These are phyloP conservation scores for Neurospora intermedia DNA, from an alignment of 495 filamentous ascomycete species.

Conservation along the genomic window DNA sequence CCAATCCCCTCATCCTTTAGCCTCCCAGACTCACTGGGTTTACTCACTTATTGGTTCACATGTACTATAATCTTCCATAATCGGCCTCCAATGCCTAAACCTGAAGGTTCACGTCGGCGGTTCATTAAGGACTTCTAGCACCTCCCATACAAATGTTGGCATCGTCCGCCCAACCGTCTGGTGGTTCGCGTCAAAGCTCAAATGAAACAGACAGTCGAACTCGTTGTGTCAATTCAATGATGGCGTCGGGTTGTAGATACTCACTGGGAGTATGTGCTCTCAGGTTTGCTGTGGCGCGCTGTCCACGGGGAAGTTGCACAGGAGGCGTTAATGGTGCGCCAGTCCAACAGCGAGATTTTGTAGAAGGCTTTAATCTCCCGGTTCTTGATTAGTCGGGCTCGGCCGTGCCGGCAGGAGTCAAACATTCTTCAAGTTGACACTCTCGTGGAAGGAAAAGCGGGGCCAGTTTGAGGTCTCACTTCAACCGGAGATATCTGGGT, in stretches of 20 bases:
- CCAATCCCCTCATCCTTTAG: background rate
- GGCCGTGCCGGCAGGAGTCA: too few relatives aligned
- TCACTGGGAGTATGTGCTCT: slow-evolving; percentile 55
- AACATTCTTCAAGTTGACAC: slow-evolving; percentile 40
- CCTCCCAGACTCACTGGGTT: background rate
- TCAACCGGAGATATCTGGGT: background rate
- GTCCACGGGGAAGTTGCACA: slow-evolving; percentile 53
- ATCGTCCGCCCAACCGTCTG: slow-evolving; percentile 62
- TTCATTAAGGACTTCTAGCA: slow-evolving; percentile 51
- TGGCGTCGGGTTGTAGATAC: slow-evolving; percentile 52
- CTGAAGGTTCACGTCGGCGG: slow-evolving; percentile 49
- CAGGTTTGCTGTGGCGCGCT: slow-evolving; percentile 41
- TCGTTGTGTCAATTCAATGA: slow-evolving; percentile 48
- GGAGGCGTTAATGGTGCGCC: slow-evolving; percentile 47
- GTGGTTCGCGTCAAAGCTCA: slow-evolving; percentile 48
- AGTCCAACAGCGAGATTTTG: slow-evolving; percentile 49
- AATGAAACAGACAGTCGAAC: slow-evolving; percentile 49
- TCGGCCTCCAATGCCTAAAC: slow-evolving; percentile 56
- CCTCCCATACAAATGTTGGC: slow-evolving; percentile 61
- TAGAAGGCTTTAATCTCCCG: slow-evolving; percentile 62
- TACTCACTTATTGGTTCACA: slow-evolving; percentile 46
- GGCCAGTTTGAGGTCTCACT: background rate
- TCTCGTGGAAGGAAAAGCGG: slow-evolving; percentile 35
- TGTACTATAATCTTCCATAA: slow-evolving; percentile 48
- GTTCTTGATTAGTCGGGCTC: slow-evolving; percentile 46